Evolutionary conservation across 2,329 filamentous ascomycete species (phyloP).

Genomic region (Exophiala alcalophila): DNA sequence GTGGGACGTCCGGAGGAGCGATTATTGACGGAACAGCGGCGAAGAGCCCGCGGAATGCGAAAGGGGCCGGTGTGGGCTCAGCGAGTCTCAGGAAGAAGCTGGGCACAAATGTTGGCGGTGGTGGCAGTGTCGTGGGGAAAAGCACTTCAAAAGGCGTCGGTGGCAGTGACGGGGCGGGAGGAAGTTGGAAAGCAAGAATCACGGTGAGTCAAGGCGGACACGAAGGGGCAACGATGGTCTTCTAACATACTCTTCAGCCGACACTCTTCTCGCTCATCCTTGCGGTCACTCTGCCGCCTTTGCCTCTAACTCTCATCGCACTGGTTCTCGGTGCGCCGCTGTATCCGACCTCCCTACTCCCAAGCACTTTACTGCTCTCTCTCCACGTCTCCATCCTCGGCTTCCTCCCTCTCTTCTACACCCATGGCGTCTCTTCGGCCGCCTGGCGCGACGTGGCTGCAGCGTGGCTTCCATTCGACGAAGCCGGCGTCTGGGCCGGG

Average conservation of each 20-base stretch:
- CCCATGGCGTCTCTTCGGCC: constrained; percentile 70
- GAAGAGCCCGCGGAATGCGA: constrained; percentile 9
- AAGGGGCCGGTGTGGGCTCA: constrained; percentile 13
- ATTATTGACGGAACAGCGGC: constrained; percentile 23
- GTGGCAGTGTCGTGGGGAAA: no score
- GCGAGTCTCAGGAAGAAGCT: constrained; percentile 28
- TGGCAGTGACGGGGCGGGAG: constrained; percentile 22
- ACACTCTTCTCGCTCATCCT: constrained; percentile 59
- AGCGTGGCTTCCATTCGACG: constrained; percentile 71
- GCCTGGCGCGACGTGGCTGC: constrained; percentile 70
- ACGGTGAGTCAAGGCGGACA: constrained; percentile 34
- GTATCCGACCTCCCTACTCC: constrained; percentile 64
- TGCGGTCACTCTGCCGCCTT: constrained; percentile 51
- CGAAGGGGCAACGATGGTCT: no score
- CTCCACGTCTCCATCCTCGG: constrained; percentile 77
- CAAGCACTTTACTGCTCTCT: constrained; percentile 75
- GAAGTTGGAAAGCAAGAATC: constrained; percentile 25
- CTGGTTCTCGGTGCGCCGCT: constrained; percentile 87
- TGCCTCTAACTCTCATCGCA: constrained; percentile 57
- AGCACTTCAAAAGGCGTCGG: constrained; percentile 12
- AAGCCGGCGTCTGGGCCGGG: constrained; percentile 69
- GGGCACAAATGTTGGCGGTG: constrained; percentile 2
- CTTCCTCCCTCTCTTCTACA: constrained; percentile 78
- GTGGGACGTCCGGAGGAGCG: constrained; percentile 21
- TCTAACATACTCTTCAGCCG: constrained; percentile 19